Conservation (phyloP, 225 moss, liverwort and hornwort species). For the Physcomitrium patens region DNA sequence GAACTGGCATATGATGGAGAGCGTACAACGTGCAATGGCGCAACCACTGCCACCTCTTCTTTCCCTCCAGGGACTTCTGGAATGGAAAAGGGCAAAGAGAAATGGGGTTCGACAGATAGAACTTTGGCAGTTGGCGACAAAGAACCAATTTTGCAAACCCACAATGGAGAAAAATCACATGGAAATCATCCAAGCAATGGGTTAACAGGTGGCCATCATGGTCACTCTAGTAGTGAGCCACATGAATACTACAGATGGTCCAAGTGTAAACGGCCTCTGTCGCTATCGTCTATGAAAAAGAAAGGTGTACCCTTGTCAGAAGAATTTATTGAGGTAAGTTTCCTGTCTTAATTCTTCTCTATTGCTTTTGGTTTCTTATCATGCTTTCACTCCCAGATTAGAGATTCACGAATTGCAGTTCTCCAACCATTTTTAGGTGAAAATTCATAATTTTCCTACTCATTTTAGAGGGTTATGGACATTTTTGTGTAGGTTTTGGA, state of each 20-base stretch:
- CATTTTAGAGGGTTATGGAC: constrained; percentile 13
- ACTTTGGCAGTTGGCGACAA: constrained; percentile 36
- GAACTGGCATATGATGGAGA: constrained; percentile 44
- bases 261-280: constrained; percentile 74
- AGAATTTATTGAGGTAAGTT: constrained; percentile 56
- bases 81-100: constrained; percentile 61
- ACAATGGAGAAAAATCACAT: constrained; percentile 49
- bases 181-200: constrained; percentile 35
- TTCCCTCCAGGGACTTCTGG: constrained; percentile 20
- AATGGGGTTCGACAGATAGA: constrained; percentile 41
- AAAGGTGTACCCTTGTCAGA: constrained; percentile 86
- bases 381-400: neutral
- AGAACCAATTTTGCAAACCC: constrained; percentile 24
- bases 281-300: constrained; percentile 70
- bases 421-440: constrained; percentile 7
- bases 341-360: constrained; percentile 8
- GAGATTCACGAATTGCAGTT: constrained; percentile 6
- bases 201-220: constrained; percentile 46
- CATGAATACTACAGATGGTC: constrained; percentile 79
- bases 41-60: constrained; percentile 34
- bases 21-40: constrained; percentile 31
- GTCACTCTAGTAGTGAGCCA: constrained; percentile 59
- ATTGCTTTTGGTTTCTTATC: constrained; percentile 12
- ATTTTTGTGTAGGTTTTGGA: constrained; percentile 69
- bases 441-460: constrained; percentile 10